These are phyloP conservation scores for Taphrina flavorubra DNA, from an alignment of 1,139 yeast species.

Conservation along the genomic window DNA sequence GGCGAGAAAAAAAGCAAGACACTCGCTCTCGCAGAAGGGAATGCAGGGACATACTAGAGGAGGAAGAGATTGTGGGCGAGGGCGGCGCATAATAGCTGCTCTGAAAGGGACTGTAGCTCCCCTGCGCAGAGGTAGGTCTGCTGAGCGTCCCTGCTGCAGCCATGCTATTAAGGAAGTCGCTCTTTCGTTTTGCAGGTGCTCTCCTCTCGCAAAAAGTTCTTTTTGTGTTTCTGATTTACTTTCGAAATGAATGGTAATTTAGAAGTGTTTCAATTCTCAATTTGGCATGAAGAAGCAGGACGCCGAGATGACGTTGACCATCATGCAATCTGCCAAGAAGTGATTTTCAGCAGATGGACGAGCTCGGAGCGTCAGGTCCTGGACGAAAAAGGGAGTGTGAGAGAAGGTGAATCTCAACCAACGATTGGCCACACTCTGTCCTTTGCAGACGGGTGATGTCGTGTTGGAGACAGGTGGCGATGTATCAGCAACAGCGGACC, in stretches of 20 bases:
- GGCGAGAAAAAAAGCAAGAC: background rate
- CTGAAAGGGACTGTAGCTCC: slow-evolving; percentile 26
- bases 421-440: too few species aligned
- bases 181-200: too few species aligned
- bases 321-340: background rate
- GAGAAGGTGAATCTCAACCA: too few species aligned
- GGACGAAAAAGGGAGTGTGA: too few species aligned
- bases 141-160: slow-evolving; percentile 35
- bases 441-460: too few species aligned
- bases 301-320: background rate
- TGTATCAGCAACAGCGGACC: too few species aligned
- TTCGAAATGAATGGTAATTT: too few species aligned
- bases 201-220: too few species aligned
- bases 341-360: background rate
- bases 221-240: too few species aligned
- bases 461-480: too few species aligned
- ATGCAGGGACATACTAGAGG: slow-evolving; percentile 4
- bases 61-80: slow-evolving; percentile 27
- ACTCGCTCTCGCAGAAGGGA: background rate
- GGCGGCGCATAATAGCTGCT: slow-evolving; percentile 16
- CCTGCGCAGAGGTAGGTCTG: slow-evolving; percentile 33
- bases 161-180: slow-evolving; percentile 14
- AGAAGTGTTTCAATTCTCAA: background rate
- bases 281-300: background rate
- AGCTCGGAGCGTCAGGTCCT: too few species aligned